Evolutionary conservation across 2,329 filamentous ascomycete genomes (phyloP).

Genomic region (Cryphonectria naterciae): DNA sequence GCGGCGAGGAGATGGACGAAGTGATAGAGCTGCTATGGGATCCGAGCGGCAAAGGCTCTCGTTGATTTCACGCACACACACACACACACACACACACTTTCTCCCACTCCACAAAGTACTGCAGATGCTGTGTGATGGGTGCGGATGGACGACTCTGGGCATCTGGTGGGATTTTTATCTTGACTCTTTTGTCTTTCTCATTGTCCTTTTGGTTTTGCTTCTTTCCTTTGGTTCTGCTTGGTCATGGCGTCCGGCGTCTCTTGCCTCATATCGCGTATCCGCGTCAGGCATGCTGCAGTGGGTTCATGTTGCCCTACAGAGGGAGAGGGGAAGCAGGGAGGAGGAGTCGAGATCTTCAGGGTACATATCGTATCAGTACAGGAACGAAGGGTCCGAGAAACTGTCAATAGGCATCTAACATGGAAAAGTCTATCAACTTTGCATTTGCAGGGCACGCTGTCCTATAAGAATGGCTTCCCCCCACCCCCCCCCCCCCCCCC

Average conservation of each 20-base stretch:
- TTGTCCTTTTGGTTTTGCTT: background rate
- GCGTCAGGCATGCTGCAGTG: background rate
- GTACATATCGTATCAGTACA: constrained; percentile 3
- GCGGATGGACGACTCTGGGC: background rate
- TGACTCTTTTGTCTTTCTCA: background rate
- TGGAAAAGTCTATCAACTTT: background rate
- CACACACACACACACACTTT: too few species aligned
- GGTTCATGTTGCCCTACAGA: background rate
- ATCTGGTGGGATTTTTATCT: background rate
- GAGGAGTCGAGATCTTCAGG: background rate
- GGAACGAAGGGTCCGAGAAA: background rate
- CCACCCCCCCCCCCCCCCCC: too few species aligned
- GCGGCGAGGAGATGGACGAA: constrained; percentile 48
- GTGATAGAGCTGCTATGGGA: constrained; percentile 55
- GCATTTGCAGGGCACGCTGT: background rate
- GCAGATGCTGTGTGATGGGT: background rate
- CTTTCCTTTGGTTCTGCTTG: background rate
- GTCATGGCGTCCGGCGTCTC: background rate
- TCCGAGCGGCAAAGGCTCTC: background rate
- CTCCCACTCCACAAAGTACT: background rate
- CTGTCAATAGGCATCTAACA: background rate
- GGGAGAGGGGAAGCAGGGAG: background rate
- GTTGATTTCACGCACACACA: background rate
- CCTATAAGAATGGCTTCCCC: background rate
- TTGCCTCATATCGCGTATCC: background rate